Evolutionary conservation across 306 rosid species (phyloP).

Genomic region (Morella rubra): DNA sequence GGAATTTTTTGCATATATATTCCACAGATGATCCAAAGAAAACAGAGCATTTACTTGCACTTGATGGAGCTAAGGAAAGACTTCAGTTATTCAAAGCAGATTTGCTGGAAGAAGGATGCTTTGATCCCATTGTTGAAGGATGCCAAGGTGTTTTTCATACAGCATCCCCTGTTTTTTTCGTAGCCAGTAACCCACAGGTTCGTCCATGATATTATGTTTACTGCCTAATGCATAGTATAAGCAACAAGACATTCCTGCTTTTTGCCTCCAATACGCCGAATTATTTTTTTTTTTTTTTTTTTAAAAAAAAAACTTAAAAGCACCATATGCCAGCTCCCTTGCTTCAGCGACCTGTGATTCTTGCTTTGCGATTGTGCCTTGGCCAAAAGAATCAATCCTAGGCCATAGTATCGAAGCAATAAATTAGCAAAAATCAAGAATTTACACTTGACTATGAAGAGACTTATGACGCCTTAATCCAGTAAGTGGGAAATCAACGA

Average conservation of each 20-base stretch:
- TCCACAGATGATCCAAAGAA: conserved; percentile 29
- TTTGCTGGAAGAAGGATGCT: conserved; percentile 32
- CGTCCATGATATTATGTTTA: background rate
- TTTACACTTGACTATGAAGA: too few relatives aligned
- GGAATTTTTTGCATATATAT: background rate
- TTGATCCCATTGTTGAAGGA: conserved; percentile 31
- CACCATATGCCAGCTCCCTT: too few relatives aligned
- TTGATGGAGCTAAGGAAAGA: conserved; percentile 41
- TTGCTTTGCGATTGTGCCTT: background rate
- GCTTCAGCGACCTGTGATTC: background rate
- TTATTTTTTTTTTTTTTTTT: too few relatives aligned
- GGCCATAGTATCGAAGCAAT: too few relatives aligned
- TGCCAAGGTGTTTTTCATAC: conserved; percentile 40
- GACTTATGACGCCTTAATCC: too few relatives aligned
- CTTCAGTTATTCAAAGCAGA: conserved; percentile 35
- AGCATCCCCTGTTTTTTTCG: conserved; percentile 28
- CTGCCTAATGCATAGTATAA: background rate
- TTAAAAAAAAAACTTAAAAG: too few relatives aligned
- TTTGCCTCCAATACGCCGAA: too few relatives aligned
- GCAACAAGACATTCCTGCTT: too few relatives aligned
- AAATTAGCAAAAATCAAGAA: too few relatives aligned
- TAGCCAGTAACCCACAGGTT: conserved; percentile 31
- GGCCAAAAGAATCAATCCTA: too few relatives aligned
- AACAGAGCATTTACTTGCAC: background rate
- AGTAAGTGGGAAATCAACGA: too few relatives aligned